A percentile compares a stretch with the other conserved stretches of the same genome.
phyloP scores from a whole-genome alignment of 1,284 basidiomycete species.

The Malassezia arunalokei region DNA sequence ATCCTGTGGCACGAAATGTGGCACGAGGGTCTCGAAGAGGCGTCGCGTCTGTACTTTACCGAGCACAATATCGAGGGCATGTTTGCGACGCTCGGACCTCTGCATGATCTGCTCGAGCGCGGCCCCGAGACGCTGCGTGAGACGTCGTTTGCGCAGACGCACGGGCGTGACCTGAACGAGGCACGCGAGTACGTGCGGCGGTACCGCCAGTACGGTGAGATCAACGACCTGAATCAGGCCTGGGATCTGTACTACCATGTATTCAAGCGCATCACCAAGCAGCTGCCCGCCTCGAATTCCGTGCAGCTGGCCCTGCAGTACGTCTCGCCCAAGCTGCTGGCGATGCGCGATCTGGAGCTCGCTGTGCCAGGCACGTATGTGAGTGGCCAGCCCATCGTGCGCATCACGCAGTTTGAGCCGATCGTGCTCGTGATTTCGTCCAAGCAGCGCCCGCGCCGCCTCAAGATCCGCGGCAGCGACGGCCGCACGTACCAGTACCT shows the following conservation, averaged over 20 bases:
- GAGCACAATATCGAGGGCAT: conserved; percentile 98
- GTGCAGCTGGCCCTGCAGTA: conserved; percentile 77
- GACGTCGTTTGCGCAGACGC: conserved; percentile 86
- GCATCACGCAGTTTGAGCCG: conserved; percentile 58
- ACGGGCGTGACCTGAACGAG: conserved; percentile 82
- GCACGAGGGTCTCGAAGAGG: conserved; percentile 97
- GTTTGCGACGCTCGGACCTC: conserved; percentile 83
- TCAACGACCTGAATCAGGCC: conserved; percentile 83
- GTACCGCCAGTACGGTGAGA: conserved; percentile 73
- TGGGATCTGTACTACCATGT: conserved; percentile 98
- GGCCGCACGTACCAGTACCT: conserved; percentile 85
- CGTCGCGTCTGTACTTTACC: conserved; percentile 89
- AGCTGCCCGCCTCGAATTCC: conserved; percentile 74
- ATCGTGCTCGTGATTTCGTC: conserved; percentile 69
- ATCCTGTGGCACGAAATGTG: conserved; percentile 99
- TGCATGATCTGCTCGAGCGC: conserved; percentile 88
- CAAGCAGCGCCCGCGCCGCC: conserved; percentile 89
- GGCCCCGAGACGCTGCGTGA: conserved; percentile 92
- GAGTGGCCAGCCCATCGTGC: conserved; percentile 71
- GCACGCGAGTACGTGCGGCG: conserved; percentile 83
- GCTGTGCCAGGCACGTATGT: conserved; percentile 96
- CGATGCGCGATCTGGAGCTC: conserved; percentile 76
- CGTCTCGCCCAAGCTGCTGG: conserved; percentile 83
- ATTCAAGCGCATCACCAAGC: conserved; percentile 93
- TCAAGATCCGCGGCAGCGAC: conserved; percentile 80